Evolutionary conservation across 1,284 basidiomycete species (phyloP).

Genomic region (Stygiomarasmius scandens): DNA sequence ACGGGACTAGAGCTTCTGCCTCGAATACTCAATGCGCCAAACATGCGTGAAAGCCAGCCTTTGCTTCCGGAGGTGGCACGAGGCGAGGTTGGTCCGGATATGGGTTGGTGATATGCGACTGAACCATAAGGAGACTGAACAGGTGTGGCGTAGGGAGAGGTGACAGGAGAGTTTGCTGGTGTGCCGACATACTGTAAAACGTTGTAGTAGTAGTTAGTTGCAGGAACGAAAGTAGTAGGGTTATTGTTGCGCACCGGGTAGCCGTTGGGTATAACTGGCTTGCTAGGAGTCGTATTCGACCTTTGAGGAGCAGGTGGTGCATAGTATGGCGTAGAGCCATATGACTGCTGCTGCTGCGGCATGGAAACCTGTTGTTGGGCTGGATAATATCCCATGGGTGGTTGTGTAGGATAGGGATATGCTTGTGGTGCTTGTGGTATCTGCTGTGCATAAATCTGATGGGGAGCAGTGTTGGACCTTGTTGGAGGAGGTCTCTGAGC

Average conservation of each 20-base stretch:
- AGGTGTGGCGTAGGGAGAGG: not conserved
- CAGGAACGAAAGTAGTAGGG: not conserved
- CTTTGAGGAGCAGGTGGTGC: not conserved
- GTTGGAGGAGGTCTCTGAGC: not conserved
- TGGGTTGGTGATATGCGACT: not conserved
- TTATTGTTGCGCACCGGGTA: not conserved
- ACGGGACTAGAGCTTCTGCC: conserved; percentile 7
- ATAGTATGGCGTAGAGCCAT: not conserved
- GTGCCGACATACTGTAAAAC: not conserved
- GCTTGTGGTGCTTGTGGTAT: conserved; percentile 1
- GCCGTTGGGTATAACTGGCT: not conserved
- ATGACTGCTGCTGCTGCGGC: not conserved
- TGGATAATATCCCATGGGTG: not conserved
- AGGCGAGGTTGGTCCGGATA: not conserved
- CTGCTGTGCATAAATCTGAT: not conserved
- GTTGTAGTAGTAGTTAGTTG: not conserved
- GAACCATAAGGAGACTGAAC: conserved; percentile 1
- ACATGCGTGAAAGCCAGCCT: conserved; percentile 7
- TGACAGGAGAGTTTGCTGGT: not conserved
- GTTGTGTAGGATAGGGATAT: conserved; percentile 3
- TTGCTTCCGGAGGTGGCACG: not conserved
- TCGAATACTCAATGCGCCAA: conserved; percentile 1
- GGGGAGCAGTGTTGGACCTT: not conserved
- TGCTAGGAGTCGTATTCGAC: not conserved
- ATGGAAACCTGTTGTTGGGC: not conserved